Percentiles rank a stretch among this genome's conserved stretches.
phyloP scores from a whole-genome alignment of 108 stramenopile genomes.

The Aurantiochytrium sp. region DNA sequence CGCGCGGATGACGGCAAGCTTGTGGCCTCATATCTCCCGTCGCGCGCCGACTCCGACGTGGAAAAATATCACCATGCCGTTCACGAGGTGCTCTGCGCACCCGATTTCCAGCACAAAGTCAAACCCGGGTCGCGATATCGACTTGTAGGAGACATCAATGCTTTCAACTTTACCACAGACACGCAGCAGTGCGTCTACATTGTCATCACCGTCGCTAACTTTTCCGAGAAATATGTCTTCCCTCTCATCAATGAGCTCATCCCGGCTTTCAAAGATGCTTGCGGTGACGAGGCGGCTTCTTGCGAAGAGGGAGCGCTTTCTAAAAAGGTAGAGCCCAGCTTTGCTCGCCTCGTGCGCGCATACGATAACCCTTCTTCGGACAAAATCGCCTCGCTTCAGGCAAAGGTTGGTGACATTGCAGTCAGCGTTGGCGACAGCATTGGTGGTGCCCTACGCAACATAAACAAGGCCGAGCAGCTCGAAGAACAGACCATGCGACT shows the following conservation, averaged over 20 bases:
- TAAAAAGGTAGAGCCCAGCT: not conserved
- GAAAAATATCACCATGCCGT: slow-evolving; percentile 14
- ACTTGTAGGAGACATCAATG: not conserved
- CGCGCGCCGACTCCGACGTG: not conserved
- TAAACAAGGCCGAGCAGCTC: not conserved
- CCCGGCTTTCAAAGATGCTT: not conserved
- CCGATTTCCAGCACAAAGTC: not conserved
- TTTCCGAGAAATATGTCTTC: not conserved
- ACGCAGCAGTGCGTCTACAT: not conserved
- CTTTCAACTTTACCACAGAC: slow-evolving; percentile 1
- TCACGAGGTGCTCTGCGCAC: not conserved
- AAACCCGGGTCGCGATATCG: slow-evolving; percentile 4
- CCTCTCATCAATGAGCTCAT: slow-evolving; percentile 5
- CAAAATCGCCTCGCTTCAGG: not conserved
- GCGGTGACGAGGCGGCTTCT: not conserved
- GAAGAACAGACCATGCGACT: not conserved
- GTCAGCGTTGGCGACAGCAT: not conserved
- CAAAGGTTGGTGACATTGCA: not conserved
- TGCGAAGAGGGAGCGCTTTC: not conserved
- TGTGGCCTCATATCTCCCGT: not conserved
- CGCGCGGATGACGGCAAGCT: not conserved
- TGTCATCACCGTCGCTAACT: not conserved
- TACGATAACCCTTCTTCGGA: not conserved
- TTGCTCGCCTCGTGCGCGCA: not conserved
- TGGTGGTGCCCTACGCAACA: not conserved